Evolutionary conservation across 441 rosid genomes (phyloP), one percentile per base, ranked within the genome.

Genomic region (Erodium texanum): DNA sequence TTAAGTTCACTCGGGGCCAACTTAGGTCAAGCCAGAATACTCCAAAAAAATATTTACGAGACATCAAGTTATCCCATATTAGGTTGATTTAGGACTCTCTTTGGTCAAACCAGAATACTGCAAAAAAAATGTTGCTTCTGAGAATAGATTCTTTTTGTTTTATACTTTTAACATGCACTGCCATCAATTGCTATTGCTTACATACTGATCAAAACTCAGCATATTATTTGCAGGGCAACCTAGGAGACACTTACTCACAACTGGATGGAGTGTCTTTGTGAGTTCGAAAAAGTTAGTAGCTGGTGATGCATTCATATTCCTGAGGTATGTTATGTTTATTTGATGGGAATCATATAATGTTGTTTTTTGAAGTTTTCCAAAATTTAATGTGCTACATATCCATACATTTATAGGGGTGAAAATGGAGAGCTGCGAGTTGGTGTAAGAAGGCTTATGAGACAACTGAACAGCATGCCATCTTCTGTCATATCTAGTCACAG

Each of bases 221-320:
- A 22, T 10, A 58, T 58, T 23, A 58, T 58, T 70, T 27, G 70
- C 83, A 95, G 99, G 99, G 70, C 99, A 95, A 82, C 99, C 99
- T 1, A 81, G 99, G 54, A 86, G 99, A 76, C 99, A 95, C 79
- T 81, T 95, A 75, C 98, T 95, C 71, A 97, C 90, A 75, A 95
- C 97, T 77, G 99, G 99, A 18, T 95, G 99, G 99, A 90, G 97
- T 62, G 93, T 92, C 68, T 95, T 92, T 78, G 99, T 95, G 70
- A 92, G 98, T 76, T 87, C 97, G 64, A 95, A 95, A 78, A 83
- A 93, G 81, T 88, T 95, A 67, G 93, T 95, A 68, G 99, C 98
- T 7, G 99, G 99, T 71, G 99, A 95, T 85, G 99, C 99, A 2
- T 92, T 95, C 76, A 95, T 95, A 74, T 95, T 95, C 78, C 80